These are phyloP conservation scores for Naganishia liquefaciens DNA, from an alignment of 1,284 basidiomycete genomes.

Conservation along the genomic window DNA sequence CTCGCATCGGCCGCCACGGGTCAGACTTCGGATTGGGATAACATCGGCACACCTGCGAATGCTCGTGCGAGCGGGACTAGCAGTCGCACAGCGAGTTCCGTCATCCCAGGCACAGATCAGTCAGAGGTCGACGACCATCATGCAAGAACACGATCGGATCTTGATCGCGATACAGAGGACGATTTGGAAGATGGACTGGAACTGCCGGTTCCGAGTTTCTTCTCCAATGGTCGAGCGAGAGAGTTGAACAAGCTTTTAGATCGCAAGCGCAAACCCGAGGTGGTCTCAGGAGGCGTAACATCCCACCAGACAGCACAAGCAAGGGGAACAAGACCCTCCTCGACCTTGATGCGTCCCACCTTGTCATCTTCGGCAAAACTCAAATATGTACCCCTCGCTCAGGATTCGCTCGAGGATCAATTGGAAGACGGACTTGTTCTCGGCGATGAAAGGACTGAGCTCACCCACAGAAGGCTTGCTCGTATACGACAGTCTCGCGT, in stretches of 20 bases:
- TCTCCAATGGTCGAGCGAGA: conserved; percentile 40
- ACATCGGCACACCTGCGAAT: conserved; percentile 38
- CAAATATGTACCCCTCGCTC: conserved; percentile 22
- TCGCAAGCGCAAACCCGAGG: conserved; percentile 46
- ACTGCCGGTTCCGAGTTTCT: conserved; percentile 46
- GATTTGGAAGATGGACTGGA: conserved; percentile 48
- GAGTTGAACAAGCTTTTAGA: conserved; percentile 50
- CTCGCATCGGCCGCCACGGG: conserved; percentile 38
- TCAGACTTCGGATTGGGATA: conserved; percentile 38
- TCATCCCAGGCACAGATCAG: conserved; percentile 40
- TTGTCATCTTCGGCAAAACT: conserved; percentile 27
- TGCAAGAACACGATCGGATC: conserved; percentile 13
- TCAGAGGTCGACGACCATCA: conserved; percentile 35
- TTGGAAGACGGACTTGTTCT: conserved; percentile 53
- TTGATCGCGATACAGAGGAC: conserved; percentile 38
- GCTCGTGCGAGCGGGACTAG: conserved; percentile 39
- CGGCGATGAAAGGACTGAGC: conserved; percentile 45
- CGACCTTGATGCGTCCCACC: conserved; percentile 28
- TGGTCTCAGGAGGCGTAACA: neutral
- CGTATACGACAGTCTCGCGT: conserved; percentile 29
- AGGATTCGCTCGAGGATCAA: conserved; percentile 40
- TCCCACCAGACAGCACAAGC: neutral
- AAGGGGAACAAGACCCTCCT: neutral
- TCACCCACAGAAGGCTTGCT: conserved; percentile 43
- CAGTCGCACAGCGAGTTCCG: conserved; percentile 43